Evolutionary conservation across 176 grass and related monocot genomes (phyloP).

Genomic region (Themeda triandra): DNA sequence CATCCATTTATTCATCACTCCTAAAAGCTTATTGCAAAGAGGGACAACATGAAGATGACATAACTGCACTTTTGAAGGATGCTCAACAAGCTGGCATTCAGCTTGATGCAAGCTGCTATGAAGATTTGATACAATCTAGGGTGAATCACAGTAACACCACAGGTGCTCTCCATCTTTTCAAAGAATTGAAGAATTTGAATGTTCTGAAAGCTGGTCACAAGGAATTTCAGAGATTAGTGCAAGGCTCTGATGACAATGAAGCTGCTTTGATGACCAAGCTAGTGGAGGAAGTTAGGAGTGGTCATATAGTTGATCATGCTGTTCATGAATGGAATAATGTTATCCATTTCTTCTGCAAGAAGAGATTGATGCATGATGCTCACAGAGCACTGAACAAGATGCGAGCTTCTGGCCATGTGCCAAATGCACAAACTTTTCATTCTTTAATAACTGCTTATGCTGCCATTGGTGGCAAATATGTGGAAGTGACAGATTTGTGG

Average conservation of each 20-base stretch:
- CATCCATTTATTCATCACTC: slow-evolving; percentile 69
- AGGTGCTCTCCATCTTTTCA: slow-evolving; percentile 53
- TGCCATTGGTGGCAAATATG: slow-evolving; percentile 81
- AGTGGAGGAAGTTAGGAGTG: slow-evolving; percentile 77
- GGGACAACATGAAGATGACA: slow-evolving; percentile 58
- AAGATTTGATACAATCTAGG: slow-evolving; percentile 69
- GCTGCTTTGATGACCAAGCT: slow-evolving; percentile 60
- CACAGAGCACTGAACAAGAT: slow-evolving; percentile 86
- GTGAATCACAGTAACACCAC: slow-evolving; percentile 44
- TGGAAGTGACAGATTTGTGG: slow-evolving; percentile 88
- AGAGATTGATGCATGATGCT: slow-evolving; percentile 82
- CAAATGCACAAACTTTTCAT: slow-evolving; percentile 78
- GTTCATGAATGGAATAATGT: slow-evolving; percentile 90
- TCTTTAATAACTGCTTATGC: slow-evolving; percentile 77
- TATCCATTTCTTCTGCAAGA: slow-evolving; percentile 98
- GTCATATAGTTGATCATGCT: slow-evolving; percentile 45
- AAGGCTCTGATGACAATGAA: slow-evolving; percentile 30
- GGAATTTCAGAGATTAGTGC: slow-evolving; percentile 45
- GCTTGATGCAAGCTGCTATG: slow-evolving; percentile 64
- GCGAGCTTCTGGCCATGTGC: slow-evolving; percentile 63
- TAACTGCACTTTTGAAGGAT: slow-evolving; percentile 63
- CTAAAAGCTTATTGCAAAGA: slow-evolving; percentile 78
- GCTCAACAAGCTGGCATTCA: slow-evolving; percentile 70
- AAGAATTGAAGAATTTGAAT: slow-evolving; percentile 64
- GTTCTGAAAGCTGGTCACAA: slow-evolving; percentile 47